Conservation (phyloP, 2,329 filamentous ascomycete species). For the Aureobasidium sp. region DNA sequence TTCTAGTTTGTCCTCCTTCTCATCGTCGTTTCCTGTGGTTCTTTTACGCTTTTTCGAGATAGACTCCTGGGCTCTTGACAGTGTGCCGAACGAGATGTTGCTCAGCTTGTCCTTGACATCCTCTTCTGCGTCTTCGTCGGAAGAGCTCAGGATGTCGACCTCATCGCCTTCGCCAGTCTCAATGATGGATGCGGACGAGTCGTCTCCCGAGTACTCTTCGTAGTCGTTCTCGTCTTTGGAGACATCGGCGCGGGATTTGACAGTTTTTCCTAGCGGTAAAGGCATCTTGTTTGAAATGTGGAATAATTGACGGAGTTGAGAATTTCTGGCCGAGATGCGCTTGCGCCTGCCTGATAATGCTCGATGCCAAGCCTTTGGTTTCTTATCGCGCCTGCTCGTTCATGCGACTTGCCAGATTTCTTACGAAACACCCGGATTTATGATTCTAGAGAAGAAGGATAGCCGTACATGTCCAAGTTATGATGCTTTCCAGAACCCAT, state of each 20-base stretch:
- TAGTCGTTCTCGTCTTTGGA: conserved; percentile 15
- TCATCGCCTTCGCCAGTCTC: conserved; percentile 30
- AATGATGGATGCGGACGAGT: conserved; percentile 34
- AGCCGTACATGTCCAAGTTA: background rate
- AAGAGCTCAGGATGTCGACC: conserved; percentile 14
- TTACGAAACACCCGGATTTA: background rate
- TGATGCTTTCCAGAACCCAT: background rate
- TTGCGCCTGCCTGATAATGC: background rate
- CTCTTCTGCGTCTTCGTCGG: conserved; percentile 23
- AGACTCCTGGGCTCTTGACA: conserved; percentile 75
- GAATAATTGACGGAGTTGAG: background rate
- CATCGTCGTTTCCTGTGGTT: conserved; percentile 30
- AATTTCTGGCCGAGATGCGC: conserved; percentile 4
- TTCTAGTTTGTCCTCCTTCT: conserved; percentile 38
- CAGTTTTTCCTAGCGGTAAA: conserved; percentile 18
- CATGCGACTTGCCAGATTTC: background rate
- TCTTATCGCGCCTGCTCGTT: background rate
- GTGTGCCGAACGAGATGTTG: conserved; percentile 77
- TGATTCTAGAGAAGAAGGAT: background rate
- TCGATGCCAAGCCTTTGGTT: background rate
- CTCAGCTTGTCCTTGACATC: conserved; percentile 41
- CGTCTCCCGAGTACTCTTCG: conserved; percentile 26
- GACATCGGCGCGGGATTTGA: conserved; percentile 16
- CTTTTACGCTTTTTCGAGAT: conserved; percentile 43
- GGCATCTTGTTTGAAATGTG: background rate